Conservation (phyloP, 495 filamentous ascomycete species). For the Penicillium samsonianum region DNA sequence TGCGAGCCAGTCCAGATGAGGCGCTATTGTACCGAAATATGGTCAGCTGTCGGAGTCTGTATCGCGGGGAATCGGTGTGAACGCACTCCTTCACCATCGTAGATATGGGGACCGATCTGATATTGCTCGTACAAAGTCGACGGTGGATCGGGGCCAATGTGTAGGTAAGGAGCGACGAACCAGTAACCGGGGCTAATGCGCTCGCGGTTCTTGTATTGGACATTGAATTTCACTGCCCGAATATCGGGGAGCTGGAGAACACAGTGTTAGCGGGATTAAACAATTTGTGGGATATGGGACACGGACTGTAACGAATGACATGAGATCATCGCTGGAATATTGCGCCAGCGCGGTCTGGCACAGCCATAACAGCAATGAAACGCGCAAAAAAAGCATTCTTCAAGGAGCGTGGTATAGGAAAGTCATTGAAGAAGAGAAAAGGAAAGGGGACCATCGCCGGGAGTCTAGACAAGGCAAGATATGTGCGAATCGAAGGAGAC, state of each 20-base stretch:
- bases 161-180: constrained; percentile 39
- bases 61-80: not conserved
- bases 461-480: constrained; percentile 8
- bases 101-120: constrained; percentile 43
- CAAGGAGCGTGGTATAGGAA: constrained; percentile 3
- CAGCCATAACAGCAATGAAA: constrained; percentile 12
- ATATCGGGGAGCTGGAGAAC: constrained; percentile 30
- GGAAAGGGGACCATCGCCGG: not conserved
- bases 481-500: constrained; percentile 3
- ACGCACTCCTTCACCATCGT: constrained; percentile 40
- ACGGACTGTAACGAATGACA: constrained; percentile 15
- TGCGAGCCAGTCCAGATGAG: constrained; percentile 37
- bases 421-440: not conserved
- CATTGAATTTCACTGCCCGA: constrained; percentile 34
- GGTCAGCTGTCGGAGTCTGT: constrained; percentile 3
- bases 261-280: constrained; percentile 8
- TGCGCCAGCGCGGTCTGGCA: constrained; percentile 13
- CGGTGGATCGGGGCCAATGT: constrained; percentile 28
- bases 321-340: constrained; percentile 14
- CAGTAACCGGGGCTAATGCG: constrained; percentile 36
- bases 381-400: constrained; percentile 8
- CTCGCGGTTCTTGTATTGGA: constrained; percentile 31
- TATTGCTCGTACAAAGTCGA: constrained; percentile 32
- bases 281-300: not conserved
- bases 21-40: constrained; percentile 23